Percentiles rank a stretch among this genome's conserved stretches.
These are phyloP conservation scores for Lathyrus tuberosus DNA, from an alignment of 306 rosid genomes.

Conservation along the genomic window DNA sequence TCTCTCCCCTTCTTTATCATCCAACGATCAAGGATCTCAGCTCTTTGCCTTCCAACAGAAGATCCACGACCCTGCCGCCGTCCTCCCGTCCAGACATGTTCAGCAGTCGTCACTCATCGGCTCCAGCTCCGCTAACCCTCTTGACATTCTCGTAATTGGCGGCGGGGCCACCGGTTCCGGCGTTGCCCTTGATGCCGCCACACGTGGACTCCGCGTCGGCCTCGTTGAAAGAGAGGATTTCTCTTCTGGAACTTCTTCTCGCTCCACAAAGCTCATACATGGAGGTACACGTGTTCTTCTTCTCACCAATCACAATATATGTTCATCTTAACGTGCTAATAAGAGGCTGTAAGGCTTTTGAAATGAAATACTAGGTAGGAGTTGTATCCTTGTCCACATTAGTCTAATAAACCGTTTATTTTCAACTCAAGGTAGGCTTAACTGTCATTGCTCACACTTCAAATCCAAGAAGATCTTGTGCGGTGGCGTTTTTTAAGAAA, in stretches of 20 bases:
- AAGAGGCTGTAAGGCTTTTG: too few relatives aligned
- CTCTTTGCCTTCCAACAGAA: slow-evolving; percentile 54
- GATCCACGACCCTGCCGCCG: slow-evolving; percentile 60
- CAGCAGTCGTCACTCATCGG: slow-evolving; percentile 72
- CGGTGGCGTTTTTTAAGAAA: too few relatives aligned
- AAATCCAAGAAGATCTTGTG: too few relatives aligned
- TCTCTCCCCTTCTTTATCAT: slow-evolving; percentile 42
- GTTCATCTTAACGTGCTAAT: too few relatives aligned
- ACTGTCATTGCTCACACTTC: too few relatives aligned
- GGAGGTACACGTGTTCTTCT: slow-evolving; percentile 59
- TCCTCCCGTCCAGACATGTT: slow-evolving; percentile 60
- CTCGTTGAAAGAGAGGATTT: slow-evolving; percentile 95
- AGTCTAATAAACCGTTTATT: too few relatives aligned
- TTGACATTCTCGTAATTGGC: slow-evolving; percentile 81
- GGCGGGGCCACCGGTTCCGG: slow-evolving; percentile 94
- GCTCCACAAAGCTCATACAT: slow-evolving; percentile 91
- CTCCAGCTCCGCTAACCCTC: slow-evolving; percentile 61
- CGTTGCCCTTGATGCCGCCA: slow-evolving; percentile 77
- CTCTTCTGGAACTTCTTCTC: slow-evolving; percentile 88
- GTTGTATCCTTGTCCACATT: too few relatives aligned
- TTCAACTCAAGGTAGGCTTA: too few relatives aligned
- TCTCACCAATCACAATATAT: background rate
- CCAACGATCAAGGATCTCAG: slow-evolving; percentile 50
- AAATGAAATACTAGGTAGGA: too few relatives aligned
- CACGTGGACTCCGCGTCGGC: slow-evolving; percentile 88